Conservation (phyloP, 1,284 basidiomycete genomes). For the Vanrija sp. region DNA sequence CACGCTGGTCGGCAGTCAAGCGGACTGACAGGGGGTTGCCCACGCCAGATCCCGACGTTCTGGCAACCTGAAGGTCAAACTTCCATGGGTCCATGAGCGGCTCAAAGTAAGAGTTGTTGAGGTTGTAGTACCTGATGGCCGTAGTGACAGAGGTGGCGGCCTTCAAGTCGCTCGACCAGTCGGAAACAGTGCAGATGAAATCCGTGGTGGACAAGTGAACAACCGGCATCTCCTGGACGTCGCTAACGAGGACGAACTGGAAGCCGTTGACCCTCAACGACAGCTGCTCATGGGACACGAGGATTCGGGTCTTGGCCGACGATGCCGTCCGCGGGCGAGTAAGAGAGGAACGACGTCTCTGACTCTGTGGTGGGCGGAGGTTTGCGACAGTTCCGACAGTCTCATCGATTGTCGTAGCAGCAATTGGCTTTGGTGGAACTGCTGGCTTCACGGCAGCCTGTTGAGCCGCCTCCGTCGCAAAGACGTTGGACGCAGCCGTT, state of each 20-base stretch:
- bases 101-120: conserved; percentile 98
- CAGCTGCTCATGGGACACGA: conserved; percentile 79
- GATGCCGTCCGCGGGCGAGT: neutral
- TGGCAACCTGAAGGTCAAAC: conserved; percentile 58
- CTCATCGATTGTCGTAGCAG: neutral
- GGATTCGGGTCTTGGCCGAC: conserved; percentile 50
- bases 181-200: conserved; percentile 76
- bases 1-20: conserved; percentile 72
- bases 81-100: conserved; percentile 99
- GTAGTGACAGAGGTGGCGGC: conserved; percentile 74
- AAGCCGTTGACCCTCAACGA: conserved; percentile 83
- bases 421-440: neutral
- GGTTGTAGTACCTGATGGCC: conserved; percentile 92
- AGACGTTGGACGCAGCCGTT: conserved; percentile 53
- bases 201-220: conserved; percentile 82
- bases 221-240: conserved; percentile 91
- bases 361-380: conserved; percentile 6
- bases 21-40: conserved; percentile 60
- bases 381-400: conserved; percentile 22
- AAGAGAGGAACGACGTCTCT: conserved; percentile 43
- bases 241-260: conserved; percentile 89
- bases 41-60: conserved; percentile 41
- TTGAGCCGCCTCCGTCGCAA: conserved; percentile 16
- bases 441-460: neutral
- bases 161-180: conserved; percentile 92